These are phyloP conservation scores for Wallacemonas sp. DNA, from an alignment of 208 protist genomes.

Conservation along the genomic window DNA sequence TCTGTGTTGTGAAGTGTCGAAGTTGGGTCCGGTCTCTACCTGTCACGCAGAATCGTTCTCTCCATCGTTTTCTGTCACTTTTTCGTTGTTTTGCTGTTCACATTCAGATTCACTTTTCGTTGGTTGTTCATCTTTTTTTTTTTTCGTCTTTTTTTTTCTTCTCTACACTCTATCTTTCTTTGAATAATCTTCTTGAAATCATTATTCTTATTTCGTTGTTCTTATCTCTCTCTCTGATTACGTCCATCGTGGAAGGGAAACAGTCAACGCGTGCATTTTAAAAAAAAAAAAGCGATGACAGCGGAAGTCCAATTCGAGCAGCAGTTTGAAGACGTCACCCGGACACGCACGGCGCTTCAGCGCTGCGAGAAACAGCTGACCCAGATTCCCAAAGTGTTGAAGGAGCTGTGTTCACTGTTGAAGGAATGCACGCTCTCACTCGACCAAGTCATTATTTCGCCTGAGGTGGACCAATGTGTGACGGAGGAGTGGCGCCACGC, in stretches of 20 bases:
- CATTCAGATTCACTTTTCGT: neutral
- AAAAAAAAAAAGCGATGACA: neutral
- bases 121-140: neutral
- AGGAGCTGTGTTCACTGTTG: constrained; percentile 6
- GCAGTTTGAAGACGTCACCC: constrained; percentile 11
- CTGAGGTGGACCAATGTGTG: neutral
- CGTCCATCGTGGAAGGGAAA: no score
- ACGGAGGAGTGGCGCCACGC: neutral
- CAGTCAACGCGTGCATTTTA: no score
- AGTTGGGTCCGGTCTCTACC: neutral
- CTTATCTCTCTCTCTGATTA: neutral
- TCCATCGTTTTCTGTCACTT: neutral
- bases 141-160: neutral
- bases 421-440: constrained; percentile 8
- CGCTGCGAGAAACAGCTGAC: constrained; percentile 6
- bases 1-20: neutral
- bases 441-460: neutral
- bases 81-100: neutral
- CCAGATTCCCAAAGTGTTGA: constrained; percentile 6
- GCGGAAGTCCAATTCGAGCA: constrained; percentile 11
- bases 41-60: neutral
- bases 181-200: neutral
- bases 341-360: constrained; percentile 5
- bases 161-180: neutral
- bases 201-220: neutral